Evolutionary conservation across 306 rosid species (phyloP), one percentile per base, ranked within the genome.

Genomic region (Parietaria judaica): DNA sequence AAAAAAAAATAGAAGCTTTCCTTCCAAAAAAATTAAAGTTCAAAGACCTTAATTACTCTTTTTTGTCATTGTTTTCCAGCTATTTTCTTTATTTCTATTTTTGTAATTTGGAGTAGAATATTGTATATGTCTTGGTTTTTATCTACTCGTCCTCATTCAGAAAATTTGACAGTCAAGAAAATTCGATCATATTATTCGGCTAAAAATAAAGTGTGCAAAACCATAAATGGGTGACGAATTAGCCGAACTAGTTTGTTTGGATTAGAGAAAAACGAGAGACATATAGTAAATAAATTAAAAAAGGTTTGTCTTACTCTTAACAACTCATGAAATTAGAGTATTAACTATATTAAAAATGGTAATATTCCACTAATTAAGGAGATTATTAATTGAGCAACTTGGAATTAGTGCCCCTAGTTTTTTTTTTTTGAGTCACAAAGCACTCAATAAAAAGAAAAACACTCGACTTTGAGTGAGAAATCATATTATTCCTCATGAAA

Each of bases 341-440:
- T 11, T 47, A 56, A 41, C 43, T 23, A 23, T 23, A 54, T 70
- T 51, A 64, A 56, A 48, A 49, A 36, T 65, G 41, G 14, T 39
- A 51, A 39, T 51, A 51, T 37, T 16, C n/a, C 17, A 31, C 38
- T 51, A 11, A 57, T 15, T 64, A 41, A 12, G 11, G 53, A 34
- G 36, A 64, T 58, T 65, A 48, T 58, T 39, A 71, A 58, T 65
- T 71, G 58, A 58, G 70, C 71, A 72, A 72, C 57, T 69, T 64
- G 58, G 67, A 49, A 49, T 54, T 61, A 54, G 61, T 61, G 73
- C 38, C 60, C 61, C 13, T 52, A 47, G 60, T 60, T 68, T 23
- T 23, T 23, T 23, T 23, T 23, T 23, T 23, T 68, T 53, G 60
- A 60, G 70, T 64, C 67, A 72, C 71, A 58, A 65, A 57, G 61